These are phyloP conservation scores for Colletotrichum sp. DNA, from an alignment of 2,329 filamentous ascomycete genomes.

Conservation along the genomic window DNA sequence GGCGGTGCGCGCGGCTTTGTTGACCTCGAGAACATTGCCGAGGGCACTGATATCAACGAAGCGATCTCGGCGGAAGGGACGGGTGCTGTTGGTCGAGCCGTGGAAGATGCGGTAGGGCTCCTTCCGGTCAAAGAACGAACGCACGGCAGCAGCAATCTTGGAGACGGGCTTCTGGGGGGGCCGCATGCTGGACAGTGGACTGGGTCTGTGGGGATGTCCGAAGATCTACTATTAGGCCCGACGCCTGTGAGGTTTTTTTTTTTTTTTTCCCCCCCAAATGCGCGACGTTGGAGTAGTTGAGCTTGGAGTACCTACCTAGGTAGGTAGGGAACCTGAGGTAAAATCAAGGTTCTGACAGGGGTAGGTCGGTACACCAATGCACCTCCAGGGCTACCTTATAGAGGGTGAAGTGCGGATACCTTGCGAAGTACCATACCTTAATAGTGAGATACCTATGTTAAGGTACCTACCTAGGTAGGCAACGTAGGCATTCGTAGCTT, in stretches of 20 bases:
- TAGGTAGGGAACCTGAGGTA: neutral
- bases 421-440: neutral
- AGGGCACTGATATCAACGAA: slow-evolving; percentile 71
- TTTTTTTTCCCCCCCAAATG: neutral
- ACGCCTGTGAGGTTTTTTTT: neutral
- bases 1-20: slow-evolving; percentile 59
- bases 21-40: slow-evolving; percentile 67
- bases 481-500: neutral
- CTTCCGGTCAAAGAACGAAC: slow-evolving; percentile 50
- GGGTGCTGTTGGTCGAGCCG: slow-evolving; percentile 79
- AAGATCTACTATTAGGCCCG: neutral
- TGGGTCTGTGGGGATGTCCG: too few species aligned
- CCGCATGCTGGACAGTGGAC: too few species aligned
- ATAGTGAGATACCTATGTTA: neutral
- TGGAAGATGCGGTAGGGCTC: slow-evolving; percentile 77
- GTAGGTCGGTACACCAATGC: neutral
- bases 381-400: neutral
- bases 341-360: slow-evolving; percentile 9
- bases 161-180: slow-evolving; percentile 52
- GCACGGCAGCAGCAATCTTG: slow-evolving; percentile 52
- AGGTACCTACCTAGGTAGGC: neutral
- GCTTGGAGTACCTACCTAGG: too few species aligned
- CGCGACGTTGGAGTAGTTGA: neutral
- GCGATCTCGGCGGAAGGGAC: slow-evolving; percentile 49
- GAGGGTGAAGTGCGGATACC: neutral